Conservation (phyloP, 139 green algal genomes). For the Closterium sp. region DNA sequence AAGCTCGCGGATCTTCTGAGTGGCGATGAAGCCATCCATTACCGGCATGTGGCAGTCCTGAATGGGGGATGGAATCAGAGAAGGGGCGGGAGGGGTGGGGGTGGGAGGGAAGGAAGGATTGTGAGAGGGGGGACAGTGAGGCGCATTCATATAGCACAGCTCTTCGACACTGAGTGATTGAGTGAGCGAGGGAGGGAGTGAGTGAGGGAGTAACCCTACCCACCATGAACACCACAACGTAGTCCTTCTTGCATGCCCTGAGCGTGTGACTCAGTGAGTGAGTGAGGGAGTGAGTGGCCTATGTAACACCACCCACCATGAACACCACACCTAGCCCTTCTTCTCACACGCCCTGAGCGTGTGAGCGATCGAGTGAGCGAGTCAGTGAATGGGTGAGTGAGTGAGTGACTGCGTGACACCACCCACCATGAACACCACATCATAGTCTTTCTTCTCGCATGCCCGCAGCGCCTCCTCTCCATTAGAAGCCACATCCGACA, state of each 20-base stretch:
- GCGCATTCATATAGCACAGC: too few relatives aligned
- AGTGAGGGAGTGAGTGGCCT: too few relatives aligned
- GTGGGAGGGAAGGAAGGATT: too few relatives aligned
- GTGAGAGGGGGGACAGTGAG: too few relatives aligned
- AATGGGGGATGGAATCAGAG: too few relatives aligned
- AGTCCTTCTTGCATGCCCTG: background rate
- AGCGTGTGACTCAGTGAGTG: background rate
- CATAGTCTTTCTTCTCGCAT: constrained; percentile 18
- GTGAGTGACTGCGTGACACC: background rate
- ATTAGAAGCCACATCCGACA: constrained; percentile 28
- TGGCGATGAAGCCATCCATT: constrained; percentile 32
- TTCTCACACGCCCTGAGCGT: constrained; percentile 16
- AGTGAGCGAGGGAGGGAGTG: background rate
- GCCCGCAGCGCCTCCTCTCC: constrained; percentile 20
- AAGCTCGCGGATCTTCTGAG: constrained; percentile 1
- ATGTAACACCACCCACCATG: constrained; percentile 9
- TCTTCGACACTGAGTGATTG: background rate
- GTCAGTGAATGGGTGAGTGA: background rate
- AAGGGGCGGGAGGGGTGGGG: too few relatives aligned
- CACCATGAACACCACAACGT: background rate
- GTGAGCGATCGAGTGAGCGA: too few relatives aligned
- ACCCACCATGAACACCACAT: constrained; percentile 36
- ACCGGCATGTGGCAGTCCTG: constrained; percentile 45
- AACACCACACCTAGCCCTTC: constrained; percentile 28
- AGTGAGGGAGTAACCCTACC: too few relatives aligned